Percentiles rank a stretch among this genome's conserved stretches.
Evolutionary conservation across 2,329 filamentous ascomycete genomes (phyloP).

Genomic region (Sarocladium kiliense): DNA sequence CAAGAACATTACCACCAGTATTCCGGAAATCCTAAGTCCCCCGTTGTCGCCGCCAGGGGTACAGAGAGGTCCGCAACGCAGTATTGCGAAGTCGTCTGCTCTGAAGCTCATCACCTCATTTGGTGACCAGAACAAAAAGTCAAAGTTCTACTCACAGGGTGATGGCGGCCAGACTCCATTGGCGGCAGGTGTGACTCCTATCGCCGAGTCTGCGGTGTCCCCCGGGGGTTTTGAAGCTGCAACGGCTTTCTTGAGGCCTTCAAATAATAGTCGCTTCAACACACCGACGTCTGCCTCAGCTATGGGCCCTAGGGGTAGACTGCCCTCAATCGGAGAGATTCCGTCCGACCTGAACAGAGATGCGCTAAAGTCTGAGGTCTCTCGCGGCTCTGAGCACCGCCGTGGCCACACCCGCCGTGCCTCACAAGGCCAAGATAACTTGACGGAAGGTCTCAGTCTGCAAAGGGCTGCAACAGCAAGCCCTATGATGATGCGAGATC

Average conservation of each 20-base stretch:
- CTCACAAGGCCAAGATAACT: slow-evolving; percentile 37
- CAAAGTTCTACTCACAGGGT: slow-evolving; percentile 55
- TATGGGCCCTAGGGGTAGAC: slow-evolving; percentile 57
- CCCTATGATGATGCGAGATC: slow-evolving; percentile 57
- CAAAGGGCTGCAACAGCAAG: slow-evolving; percentile 63
- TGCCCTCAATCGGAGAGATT: slow-evolving; percentile 71
- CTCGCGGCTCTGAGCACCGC: slow-evolving; percentile 10
- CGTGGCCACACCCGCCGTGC: slow-evolving; percentile 29
- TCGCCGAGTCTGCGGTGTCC: slow-evolving; percentile 64
- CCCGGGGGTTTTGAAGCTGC: slow-evolving; percentile 62
- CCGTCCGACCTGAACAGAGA: slow-evolving; percentile 26
- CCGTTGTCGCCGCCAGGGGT: slow-evolving; percentile 68
- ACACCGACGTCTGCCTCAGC: slow-evolving; percentile 60
- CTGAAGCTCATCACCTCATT: slow-evolving; percentile 92
- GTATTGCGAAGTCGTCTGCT: slow-evolving; percentile 73
- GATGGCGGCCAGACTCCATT: slow-evolving; percentile 68
- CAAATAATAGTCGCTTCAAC: slow-evolving; percentile 63
- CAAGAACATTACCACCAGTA: slow-evolving; percentile 46
- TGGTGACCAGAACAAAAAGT: slow-evolving; percentile 55
- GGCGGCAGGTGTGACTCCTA: slow-evolving; percentile 80
- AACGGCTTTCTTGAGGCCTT: slow-evolving; percentile 63
- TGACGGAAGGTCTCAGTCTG: slow-evolving; percentile 40
- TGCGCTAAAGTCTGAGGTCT: slow-evolving; percentile 10
- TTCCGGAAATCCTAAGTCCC: slow-evolving; percentile 61
- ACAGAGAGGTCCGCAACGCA: slow-evolving; percentile 52